A percentile compares a stretch with the other conserved stretches of the same genome.
Evolutionary conservation across 2,329 filamentous ascomycete species (phyloP).

Genomic region (Cladorrhinum sp.): DNA sequence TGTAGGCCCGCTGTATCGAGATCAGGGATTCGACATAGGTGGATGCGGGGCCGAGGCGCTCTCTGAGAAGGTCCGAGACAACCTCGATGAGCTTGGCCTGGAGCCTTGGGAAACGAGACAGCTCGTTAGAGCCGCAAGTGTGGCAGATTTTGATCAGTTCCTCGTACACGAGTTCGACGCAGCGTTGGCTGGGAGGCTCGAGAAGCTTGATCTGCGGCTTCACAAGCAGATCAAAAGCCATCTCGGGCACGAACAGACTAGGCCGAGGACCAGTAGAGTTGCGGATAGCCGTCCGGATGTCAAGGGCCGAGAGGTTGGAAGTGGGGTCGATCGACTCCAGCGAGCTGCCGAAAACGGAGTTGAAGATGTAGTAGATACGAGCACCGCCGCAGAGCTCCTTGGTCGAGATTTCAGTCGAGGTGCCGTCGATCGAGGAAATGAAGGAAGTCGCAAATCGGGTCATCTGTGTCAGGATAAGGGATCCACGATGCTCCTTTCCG

Average conservation of each 20-base stretch:
- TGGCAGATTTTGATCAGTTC: conserved; percentile 99
- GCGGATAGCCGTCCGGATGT: conserved; percentile 94
- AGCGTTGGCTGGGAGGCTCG: conserved; percentile 91
- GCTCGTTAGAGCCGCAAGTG: conserved; percentile 92
- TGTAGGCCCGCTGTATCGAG: conserved; percentile 95
- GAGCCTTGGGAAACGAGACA: conserved; percentile 85
- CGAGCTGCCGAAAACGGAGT: conserved; percentile 96
- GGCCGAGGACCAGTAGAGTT: conserved; percentile 96
- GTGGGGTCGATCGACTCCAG: conserved; percentile 95
- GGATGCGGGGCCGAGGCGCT: conserved; percentile 85
- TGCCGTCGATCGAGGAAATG: conserved; percentile 97
- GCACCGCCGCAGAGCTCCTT: conserved; percentile 95
- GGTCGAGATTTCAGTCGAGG: conserved; percentile 96
- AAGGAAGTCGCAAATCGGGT: conserved; percentile 97
- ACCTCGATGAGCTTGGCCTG: conserved; percentile 98
- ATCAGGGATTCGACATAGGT: conserved; percentile 94
- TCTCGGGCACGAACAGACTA: conserved; percentile 93
- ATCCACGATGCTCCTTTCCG: conserved; percentile 93
- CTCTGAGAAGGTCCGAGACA: conserved; percentile 89
- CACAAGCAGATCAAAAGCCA: conserved; percentile 94
- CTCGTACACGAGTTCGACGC: conserved; percentile 96
- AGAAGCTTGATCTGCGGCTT: conserved; percentile 98
- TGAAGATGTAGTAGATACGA: conserved; percentile 98
- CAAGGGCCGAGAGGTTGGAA: conserved; percentile 86
- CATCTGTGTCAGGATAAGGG: conserved; percentile 94